Base-by-base conservation (phyloP, 352 stramenopile genomes). In the Aphanomyces astaci region DNA sequence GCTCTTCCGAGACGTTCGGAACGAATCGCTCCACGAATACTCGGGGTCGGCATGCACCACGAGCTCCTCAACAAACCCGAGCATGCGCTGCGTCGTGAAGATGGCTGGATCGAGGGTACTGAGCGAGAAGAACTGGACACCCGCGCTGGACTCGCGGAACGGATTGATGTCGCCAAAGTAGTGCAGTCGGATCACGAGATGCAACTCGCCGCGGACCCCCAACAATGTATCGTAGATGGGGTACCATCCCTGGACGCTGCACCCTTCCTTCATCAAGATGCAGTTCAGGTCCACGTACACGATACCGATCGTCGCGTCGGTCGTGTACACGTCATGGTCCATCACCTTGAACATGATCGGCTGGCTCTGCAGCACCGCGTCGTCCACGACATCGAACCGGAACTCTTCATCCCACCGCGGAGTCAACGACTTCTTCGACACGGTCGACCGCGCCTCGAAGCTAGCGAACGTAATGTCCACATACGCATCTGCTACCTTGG, bases 261-360 rank as follows among this genome's bases (percentile, higher is more conserved):
- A 79, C 22, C 79, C 82, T 63, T 92, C 85, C 27, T 82, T 80
- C 84, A 98, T 98, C n/a, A 99, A 73, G 36, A 99, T 79, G 51
- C 95, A 98, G 84, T 98, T 99, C 40, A 99, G 82, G 75, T 99
- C 96, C 30, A 99, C 90, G 70, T 98, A 98, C 4, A 99, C 96
- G 32, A 98, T 86, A 1, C 96, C 97, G 67, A 99, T 98, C 27
- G 92, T 96, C 67, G 96, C 91, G 66, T 97, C 91, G 39, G 87
- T 90, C 19, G 87, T 96, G 78, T 97, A 97, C 31, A 96, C 88
- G 78, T 98, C 93, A 67, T 97, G 88, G 78, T 98, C 92, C 86
- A 96, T 95, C 74, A 97, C 88, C 76, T 87, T 97, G 75, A 99
- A 99, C 72, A 99, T 93, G 49, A 99, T 92, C 19, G 97, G 97